Base-by-base conservation (phyloP, 192 early-diverging fungal species). In the Linnemannia hyalina region DNA sequence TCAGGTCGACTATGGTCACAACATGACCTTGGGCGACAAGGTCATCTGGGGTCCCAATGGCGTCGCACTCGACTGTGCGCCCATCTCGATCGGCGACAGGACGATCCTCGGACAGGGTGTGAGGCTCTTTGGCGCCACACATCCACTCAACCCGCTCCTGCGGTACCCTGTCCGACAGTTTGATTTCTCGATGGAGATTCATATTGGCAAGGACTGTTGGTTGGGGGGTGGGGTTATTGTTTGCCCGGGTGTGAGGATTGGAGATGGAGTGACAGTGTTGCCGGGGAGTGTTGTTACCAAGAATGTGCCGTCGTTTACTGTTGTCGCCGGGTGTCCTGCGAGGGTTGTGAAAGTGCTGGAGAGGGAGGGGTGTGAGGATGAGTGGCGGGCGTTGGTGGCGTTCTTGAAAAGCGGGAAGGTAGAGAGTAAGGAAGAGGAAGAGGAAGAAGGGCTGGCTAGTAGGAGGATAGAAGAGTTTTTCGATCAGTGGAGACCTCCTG, bases 261-360 rank as follows among this genome's bases (percentile, higher is more conserved):
- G 97, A 10, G 80, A 95, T 72, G 92, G 94, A 16, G 75, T 88
- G 13, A 93, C 90, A 0, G 65, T 95, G 42, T 92, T 90, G 6
- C 96, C 94, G 18, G 96, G 96, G 0, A 83, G 92, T 23, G 92
- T 98, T 3, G 96, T 98, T 26, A 96, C 95, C 10, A 96, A 95
- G 80, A 93, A 96, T 72, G 94, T 98, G 0, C 76, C 91, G 10
- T 88, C 93, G 42, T 88, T 92, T 7, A 92, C 96, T 23, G 96
- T 96, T 18, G 96, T 96, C 9, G 93, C 82, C 1, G 97, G 97
- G 1, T 95, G 94, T 68, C 97, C 97, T 22, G 96, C 96, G 6
- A 88, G 85, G 23, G 85, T 96, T n/a, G 83, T 95, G 29, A 92
- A 91, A 36, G 74, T 55, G 0, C 10, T 75, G 74, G 54, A 57